Base-by-base conservation (phyloP, 2,329 filamentous ascomycete genomes). In the Trichoderma afroharzianum region DNA sequence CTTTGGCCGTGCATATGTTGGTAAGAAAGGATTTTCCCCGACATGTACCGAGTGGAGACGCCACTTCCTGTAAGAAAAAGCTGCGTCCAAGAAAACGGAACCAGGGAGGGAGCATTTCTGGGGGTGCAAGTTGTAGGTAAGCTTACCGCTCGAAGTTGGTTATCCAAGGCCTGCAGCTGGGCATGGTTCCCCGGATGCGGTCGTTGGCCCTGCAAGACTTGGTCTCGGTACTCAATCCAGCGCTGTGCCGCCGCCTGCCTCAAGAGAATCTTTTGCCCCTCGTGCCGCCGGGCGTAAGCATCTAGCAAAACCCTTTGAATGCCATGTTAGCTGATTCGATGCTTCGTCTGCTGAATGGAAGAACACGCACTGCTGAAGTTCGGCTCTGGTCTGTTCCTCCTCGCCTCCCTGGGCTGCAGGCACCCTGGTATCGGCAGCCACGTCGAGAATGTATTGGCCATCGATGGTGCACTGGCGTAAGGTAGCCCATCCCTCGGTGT, bases 361-460 rank as follows among this genome's bases (percentile, higher is more conserved):
- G n/a, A 24, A 14, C 21, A 79, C 87, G 59, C 79, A 90, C 88
- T 91, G 88, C 79, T 86, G 87, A 73, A 91, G 79, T 79, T 91
- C 88, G 21, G 88, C 88, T 78, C 89, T 90, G 32, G 79, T 80
- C 78, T 91, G 89, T 78, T 91, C 89, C 26, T 86, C 84, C 69
- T 86, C 84, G 12, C 87, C 87, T 68, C 88, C 88, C 61, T 78
- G 79, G 61, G 85, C 79, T 58, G 82, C 80, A 4, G 88, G 88
- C 14, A 91, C 88, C 67, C 83, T 84, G 18, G 88, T 88, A 78
- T 91, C 89, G 53, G 88, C 88, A 26, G 87, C 88, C 76, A 87
- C 88, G 77, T 91, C 88, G 73, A 91, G 84, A 74, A 91, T 90
- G 80, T 90, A 85, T 77, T 90, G 88, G 7, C 89, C 89, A 75